Evolutionary conservation across 1,284 basidiomycete species (phyloP).

Genomic region (Ustilago curta): DNA sequence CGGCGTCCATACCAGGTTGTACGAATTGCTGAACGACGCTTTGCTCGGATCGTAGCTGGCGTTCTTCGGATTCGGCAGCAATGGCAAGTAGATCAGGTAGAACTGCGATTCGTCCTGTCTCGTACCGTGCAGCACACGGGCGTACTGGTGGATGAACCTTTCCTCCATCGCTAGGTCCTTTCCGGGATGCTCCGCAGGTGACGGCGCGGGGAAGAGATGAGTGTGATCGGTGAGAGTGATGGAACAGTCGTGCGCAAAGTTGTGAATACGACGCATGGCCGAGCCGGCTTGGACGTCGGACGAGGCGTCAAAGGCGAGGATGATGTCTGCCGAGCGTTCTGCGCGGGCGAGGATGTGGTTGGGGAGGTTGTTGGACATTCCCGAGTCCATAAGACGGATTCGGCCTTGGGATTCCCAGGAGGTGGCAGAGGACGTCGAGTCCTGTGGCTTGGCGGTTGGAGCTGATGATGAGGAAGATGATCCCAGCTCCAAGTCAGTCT

Average conservation of each 20-base stretch:
- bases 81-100: slow-evolving; percentile 61
- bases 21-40: slow-evolving; percentile 61
- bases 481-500: slow-evolving; percentile 3
- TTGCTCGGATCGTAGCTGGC: slow-evolving; percentile 61
- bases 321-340: slow-evolving; percentile 57
- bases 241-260: slow-evolving; percentile 59
- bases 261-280: slow-evolving; percentile 56
- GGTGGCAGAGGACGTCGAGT: background rate
- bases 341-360: slow-evolving; percentile 60
- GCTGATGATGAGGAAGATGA: background rate
- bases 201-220: slow-evolving; percentile 15
- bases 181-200: background rate
- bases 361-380: slow-evolving; percentile 68
- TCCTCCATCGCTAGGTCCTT: slow-evolving; percentile 21
- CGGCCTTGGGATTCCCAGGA: slow-evolving; percentile 54
- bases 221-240: slow-evolving; percentile 35
- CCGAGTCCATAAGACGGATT: slow-evolving; percentile 64
- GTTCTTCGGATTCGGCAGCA: slow-evolving; percentile 56
- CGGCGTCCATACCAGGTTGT: slow-evolving; percentile 66
- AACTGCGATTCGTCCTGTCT: slow-evolving; percentile 36
- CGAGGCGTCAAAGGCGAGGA: slow-evolving; percentile 66
- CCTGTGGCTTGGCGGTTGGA: background rate
- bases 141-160: slow-evolving; percentile 45
- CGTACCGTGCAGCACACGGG: slow-evolving; percentile 31
- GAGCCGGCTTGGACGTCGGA: slow-evolving; percentile 66